Base-by-base conservation (phyloP, 1,284 basidiomycete species). In the Volvariella volvacea region DNA sequence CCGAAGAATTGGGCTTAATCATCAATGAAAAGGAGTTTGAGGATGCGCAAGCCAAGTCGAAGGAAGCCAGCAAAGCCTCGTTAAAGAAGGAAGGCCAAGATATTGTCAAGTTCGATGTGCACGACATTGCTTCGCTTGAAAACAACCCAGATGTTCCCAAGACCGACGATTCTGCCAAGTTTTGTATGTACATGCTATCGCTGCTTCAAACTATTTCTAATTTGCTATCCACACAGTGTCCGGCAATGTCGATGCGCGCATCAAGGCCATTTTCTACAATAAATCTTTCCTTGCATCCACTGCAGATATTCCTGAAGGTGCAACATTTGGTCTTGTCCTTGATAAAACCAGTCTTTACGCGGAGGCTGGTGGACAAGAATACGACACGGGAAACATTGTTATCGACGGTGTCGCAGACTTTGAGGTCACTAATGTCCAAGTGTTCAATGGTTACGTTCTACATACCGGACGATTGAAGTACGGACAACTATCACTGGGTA, bases 291-390 rank as follows among this genome's bases (percentile, higher is more conserved):
- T 83, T 45, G 55, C 66, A 12, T 83, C 88, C 1, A 92, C 92
- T 3, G 60, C 67, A 15, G 68, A 71, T 36, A 72, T 94, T 25
- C 76, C 85, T 0, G 68, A 74, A 17, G 77, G 75, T 50, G 68
- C 78, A 21, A 68, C 75, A 10, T 91, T 98, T 58, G 96, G 95
- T 45, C 61, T 99, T 46, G 63, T 99, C 31, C 80, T 99, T 43
- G 92, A 99, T 68, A 78, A 78, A 46, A 98, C 95, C n/a, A 92
- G 86, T 68, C 96, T 99, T 65, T 99, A 99, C 57, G 95, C 95
- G 21, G 95, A 99, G 70, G 80, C 91, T 41, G 95, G 95, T 62
- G 96, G 95, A 33, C 95, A 99, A 64, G 94, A 99, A 67, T 85
- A 90, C 56, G 95, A 99, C 65, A 97, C 90, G 1, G 95, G 95